Percentiles rank a stretch among this genome's conserved stretches.
Evolutionary conservation across 2,329 filamentous ascomycete genomes (phyloP).

Genomic region (Colletotrichum endophyticum): DNA sequence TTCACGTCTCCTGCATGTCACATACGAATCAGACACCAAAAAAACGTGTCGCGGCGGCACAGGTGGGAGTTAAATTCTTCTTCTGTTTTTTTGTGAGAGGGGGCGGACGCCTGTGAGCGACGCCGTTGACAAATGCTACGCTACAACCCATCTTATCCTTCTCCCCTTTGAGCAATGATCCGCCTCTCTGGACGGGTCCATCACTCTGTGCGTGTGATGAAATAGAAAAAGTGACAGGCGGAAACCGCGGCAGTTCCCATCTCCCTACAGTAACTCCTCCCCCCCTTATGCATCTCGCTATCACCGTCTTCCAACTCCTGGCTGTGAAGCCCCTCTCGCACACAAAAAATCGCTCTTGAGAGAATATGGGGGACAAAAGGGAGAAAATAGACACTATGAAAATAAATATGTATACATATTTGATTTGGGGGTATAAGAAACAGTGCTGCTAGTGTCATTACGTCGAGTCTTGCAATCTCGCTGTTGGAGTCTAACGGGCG

Average conservation of each 20-base stretch:
- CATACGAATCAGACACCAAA: background rate
- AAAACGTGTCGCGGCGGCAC: background rate
- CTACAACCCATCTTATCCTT: background rate
- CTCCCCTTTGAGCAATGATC: background rate
- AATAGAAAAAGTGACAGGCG: background rate
- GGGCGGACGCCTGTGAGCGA: background rate
- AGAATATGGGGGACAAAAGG: background rate
- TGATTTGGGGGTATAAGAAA: background rate
- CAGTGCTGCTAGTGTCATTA: conserved; percentile 8
- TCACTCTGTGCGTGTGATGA: background rate
- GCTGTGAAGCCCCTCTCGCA: background rate
- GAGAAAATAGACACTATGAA: conserved; percentile 10
- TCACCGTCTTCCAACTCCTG: background rate
- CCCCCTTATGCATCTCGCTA: background rate
- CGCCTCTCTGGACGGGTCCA: background rate
- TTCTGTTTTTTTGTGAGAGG: background rate
- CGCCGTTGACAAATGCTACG: background rate
- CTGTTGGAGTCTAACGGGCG: background rate
- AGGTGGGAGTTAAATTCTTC: background rate
- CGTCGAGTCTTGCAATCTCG: conserved; percentile 1
- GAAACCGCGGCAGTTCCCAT: conserved; percentile 2
- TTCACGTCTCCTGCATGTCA: background rate
- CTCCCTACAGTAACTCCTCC: background rate
- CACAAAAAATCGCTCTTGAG: background rate
- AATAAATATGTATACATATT: conserved; percentile 7